Evolutionary conservation across 2,329 filamentous ascomycete genomes (phyloP).

Genomic region (Colletotrichum euphorbiae): DNA sequence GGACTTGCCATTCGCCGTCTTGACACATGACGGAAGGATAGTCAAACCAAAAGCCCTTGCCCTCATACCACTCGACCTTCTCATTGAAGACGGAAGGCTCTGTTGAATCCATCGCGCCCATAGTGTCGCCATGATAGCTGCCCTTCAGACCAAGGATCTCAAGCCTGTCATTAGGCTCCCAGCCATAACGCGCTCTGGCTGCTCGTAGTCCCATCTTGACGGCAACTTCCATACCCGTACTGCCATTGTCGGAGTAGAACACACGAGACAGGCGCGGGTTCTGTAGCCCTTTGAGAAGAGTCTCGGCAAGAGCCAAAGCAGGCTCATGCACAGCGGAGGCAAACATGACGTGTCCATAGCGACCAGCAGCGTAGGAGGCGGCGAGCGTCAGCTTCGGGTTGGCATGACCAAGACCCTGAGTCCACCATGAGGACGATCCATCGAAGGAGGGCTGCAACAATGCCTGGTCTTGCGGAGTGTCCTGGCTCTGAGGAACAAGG

Average conservation of each 20-base stretch:
- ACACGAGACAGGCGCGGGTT: slow-evolving; percentile 77
- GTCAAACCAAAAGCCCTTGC: slow-evolving; percentile 84
- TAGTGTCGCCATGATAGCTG: slow-evolving; percentile 89
- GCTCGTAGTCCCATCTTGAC: slow-evolving; percentile 87
- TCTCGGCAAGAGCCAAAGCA: slow-evolving; percentile 75
- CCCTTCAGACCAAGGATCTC: slow-evolving; percentile 81
- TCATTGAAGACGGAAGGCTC: slow-evolving; percentile 83
- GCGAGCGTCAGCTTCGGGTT: slow-evolving; percentile 78
- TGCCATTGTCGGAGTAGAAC: slow-evolving; percentile 88
- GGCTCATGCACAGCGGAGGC: slow-evolving; percentile 83
- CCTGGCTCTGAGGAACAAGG: slow-evolving; percentile 26
- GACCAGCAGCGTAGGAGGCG: slow-evolving; percentile 83
- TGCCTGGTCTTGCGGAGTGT: slow-evolving; percentile 36
- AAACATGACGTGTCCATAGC: slow-evolving; percentile 92
- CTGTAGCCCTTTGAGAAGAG: slow-evolving; percentile 66
- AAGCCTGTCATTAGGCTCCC: slow-evolving; percentile 68
- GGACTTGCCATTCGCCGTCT: slow-evolving; percentile 74
- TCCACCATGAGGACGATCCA: slow-evolving; percentile 92
- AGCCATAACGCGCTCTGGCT: slow-evolving; percentile 73
- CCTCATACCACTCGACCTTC: slow-evolving; percentile 87
- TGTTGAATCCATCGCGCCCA: slow-evolving; percentile 87
- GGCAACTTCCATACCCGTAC: slow-evolving; percentile 85
- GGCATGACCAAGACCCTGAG: slow-evolving; percentile 85
- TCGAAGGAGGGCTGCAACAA: slow-evolving; percentile 78
- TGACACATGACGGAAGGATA: slow-evolving; percentile 78